Evolutionary conservation across 2,329 filamentous ascomycete genomes (phyloP).

Genomic region (Diaporthe amygdali): DNA sequence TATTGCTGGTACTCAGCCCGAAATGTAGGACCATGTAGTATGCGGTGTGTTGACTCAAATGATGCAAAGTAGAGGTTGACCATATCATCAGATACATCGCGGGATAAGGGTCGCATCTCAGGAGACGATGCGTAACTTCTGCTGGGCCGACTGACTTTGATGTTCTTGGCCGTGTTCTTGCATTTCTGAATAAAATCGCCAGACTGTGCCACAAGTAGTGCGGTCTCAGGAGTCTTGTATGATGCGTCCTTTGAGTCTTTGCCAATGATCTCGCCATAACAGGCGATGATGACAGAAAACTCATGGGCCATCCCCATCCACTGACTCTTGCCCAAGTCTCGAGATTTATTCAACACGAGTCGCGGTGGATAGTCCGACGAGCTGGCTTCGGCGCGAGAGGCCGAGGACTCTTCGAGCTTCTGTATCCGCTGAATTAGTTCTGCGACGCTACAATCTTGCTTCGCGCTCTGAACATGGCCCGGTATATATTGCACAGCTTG

Average conservation of each 20-base stretch:
- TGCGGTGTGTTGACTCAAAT: slow-evolving; percentile 56
- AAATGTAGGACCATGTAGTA: slow-evolving; percentile 59
- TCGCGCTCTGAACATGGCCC: background rate
- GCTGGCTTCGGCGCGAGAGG: background rate
- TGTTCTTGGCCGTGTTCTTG: slow-evolving; percentile 37
- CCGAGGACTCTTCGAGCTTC: background rate
- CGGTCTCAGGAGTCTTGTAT: slow-evolving; percentile 31
- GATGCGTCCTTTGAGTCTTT: slow-evolving; percentile 24
- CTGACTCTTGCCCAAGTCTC: slow-evolving; percentile 38
- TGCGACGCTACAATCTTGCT: background rate
- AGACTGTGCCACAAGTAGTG: slow-evolving; percentile 32
- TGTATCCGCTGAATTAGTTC: background rate
- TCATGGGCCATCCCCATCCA: slow-evolving; percentile 37
- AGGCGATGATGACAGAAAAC: slow-evolving; percentile 35
- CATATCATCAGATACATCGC: slow-evolving; percentile 44
- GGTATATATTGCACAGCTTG: background rate
- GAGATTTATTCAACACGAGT: slow-evolving; percentile 41
- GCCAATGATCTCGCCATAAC: slow-evolving; percentile 33
- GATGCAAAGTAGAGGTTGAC: slow-evolving; percentile 51
- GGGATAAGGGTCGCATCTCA: slow-evolving; percentile 30
- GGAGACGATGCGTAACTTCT: slow-evolving; percentile 32
- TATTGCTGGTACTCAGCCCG: slow-evolving; percentile 52
- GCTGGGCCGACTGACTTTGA: slow-evolving; percentile 41
- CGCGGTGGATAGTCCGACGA: slow-evolving; percentile 19
- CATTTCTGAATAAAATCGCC: slow-evolving; percentile 37